These are phyloP conservation scores for Collariella sp. DNA, from an alignment of 495 filamentous ascomycete genomes.

Conservation along the genomic window DNA sequence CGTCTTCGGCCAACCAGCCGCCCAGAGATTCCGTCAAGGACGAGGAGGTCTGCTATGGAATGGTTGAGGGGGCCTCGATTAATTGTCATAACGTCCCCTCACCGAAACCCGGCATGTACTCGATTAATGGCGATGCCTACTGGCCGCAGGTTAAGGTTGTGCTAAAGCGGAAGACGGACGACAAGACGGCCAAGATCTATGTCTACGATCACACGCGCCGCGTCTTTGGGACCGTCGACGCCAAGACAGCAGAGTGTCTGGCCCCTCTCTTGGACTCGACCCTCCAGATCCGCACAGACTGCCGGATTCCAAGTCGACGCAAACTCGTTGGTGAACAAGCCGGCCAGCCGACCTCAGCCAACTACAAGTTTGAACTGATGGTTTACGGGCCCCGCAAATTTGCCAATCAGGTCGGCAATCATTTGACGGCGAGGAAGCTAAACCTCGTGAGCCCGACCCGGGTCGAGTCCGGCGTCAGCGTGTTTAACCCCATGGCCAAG, in stretches of 20 bases:
- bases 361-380: slow-evolving; percentile 57
- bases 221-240: slow-evolving; percentile 68
- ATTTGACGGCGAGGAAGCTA: slow-evolving; percentile 54
- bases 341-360: slow-evolving; percentile 42
- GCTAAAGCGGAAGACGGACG: slow-evolving; percentile 48
- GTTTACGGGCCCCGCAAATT: slow-evolving; percentile 70
- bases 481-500: slow-evolving; percentile 55
- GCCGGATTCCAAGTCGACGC: slow-evolving; percentile 54
- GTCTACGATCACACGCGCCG: slow-evolving; percentile 61
- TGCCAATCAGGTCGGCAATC: slow-evolving; percentile 53
- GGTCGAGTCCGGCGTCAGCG: slow-evolving; percentile 54
- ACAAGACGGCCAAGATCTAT: slow-evolving; percentile 49
- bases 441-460: slow-evolving; percentile 55
- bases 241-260: slow-evolving; percentile 56
- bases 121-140: slow-evolving; percentile 37
- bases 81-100: slow-evolving; percentile 58
- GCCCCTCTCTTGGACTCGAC: slow-evolving; percentile 59
- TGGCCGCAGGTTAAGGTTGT: slow-evolving; percentile 71
- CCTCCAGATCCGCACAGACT: slow-evolving; percentile 54
- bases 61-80: slow-evolving; percentile 59
- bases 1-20: slow-evolving; percentile 37
- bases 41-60: slow-evolving; percentile 78
- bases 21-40: slow-evolving; percentile 29
- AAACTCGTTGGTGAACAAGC: slow-evolving; percentile 45
- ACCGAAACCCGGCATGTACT: slow-evolving; percentile 50